Evolutionary conservation across 2,329 filamentous ascomycete species (phyloP).

Genomic region (Fusarium odoratissimum): DNA sequence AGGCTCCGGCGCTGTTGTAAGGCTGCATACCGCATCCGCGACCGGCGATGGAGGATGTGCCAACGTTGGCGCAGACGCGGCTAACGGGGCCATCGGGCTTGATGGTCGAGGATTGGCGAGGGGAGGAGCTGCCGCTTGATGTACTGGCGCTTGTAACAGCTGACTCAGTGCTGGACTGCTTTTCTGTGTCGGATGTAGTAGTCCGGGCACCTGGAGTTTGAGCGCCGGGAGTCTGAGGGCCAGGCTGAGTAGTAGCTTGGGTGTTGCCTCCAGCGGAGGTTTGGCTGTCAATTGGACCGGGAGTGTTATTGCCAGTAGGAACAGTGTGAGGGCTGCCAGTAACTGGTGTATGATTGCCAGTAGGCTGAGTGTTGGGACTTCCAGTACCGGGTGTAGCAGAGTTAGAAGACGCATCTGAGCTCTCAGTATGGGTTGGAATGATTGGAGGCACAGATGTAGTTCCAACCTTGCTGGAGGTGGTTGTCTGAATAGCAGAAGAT

Average conservation of each 20-base stretch:
- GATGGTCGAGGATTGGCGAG: background rate
- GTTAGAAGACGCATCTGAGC: fast-evolving
- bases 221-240: background rate
- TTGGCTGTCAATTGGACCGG: background rate
- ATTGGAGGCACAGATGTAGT: background rate
- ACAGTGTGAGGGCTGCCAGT: background rate
- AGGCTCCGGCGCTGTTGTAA: slow-evolving; percentile 4
- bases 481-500: background rate
- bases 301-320: fast-evolving
- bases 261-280: background rate
- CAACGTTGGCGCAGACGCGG: background rate
- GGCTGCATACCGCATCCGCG: slow-evolving; percentile 7
- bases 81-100: slow-evolving; percentile 6
- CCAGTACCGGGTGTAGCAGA: background rate
- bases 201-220: background rate
- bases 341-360: background rate
- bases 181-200: background rate
- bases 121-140: background rate
- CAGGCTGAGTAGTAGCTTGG: background rate
- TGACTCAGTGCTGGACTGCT: background rate
- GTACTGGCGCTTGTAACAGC: fast-evolving
- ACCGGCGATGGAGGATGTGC: background rate
- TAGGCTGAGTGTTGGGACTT: background rate
- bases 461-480: background rate
- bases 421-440: background rate